Evolutionary conservation across 1,284 basidiomycete species (phyloP), one percentile per base, ranked within the genome.

Genomic region (Clitocybe nebularis): DNA sequence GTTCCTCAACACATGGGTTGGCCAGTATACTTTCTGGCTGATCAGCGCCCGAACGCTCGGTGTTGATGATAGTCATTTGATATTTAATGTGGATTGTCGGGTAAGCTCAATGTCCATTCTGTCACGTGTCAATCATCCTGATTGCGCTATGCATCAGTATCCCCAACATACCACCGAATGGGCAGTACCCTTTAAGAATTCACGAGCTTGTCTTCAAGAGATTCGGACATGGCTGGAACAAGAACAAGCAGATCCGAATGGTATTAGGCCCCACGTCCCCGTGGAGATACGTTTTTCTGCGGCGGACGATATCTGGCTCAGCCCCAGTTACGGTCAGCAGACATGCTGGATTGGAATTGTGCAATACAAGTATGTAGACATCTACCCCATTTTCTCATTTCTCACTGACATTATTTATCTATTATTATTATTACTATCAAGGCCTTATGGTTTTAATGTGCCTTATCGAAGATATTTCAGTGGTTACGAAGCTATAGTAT

Each of bases 291-390:
- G 96, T 7, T 95, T 93, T 65, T 87, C 89, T 24, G 81, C 82
- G 17, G 72, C 75, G 16, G 95, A 99, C 66, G 90, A 94, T 55
- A 92, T 98, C 47, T 97, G 91, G 87, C 73, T 99, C 35, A 92
- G 88, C 59, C 95, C 93, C 9, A 84, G 85, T 53, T 82, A 82
- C 57, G 88, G 86, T 17, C 76, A 83, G 45, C 74, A 71, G 59
- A 94, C 87, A 10, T 89, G 85, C 57, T 99, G 93, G 86, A 92
- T 99, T 47, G 95, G 96, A n/a, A 79, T 98, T 39, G 81, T 98
- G 14, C 90, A 94, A 57, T 99, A 85, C 72, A 90, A 91, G 92
- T 94, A 50, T 59, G 88, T 64, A 41, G 46, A 43, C 26, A 13
- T 45, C 33, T 39, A 29, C 29, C 33, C 35, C 37, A 26, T 33